Evolutionary conservation across 176 grass and related monocot species (phyloP), one percentile per base, ranked within the genome.

Genomic region (Leersia perrieri): DNA sequence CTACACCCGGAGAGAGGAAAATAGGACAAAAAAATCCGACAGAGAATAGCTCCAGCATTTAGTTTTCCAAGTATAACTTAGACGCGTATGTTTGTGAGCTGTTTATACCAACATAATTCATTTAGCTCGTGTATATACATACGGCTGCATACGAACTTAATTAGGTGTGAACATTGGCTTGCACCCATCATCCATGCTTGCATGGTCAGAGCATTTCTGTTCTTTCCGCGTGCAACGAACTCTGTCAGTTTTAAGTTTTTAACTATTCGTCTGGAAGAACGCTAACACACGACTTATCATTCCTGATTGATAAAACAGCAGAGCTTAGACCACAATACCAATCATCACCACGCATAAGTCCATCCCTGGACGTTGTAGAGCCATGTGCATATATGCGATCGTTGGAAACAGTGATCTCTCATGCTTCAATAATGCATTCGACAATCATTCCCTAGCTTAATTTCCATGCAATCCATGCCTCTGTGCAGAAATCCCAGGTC

Each of bases 331-430:
- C 11, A 36, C 12, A 30, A 12, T 31, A 51, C 34, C 30, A 51
- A 74, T 66, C 60, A 74, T 74, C 28, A n/a, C 18, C 26, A 36
- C 30, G 49, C 20, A 20, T 22, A 63, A 72, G 68, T 82, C 68
- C 72, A 45, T 63, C 7, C 33, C 5, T 10, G 36, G 44, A 32
- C 61, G 81, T 41, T 65, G 11, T 30, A 9, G 30, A 9, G 30
- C 58, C 80, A 82, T 82, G 80, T 74, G 69, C 80, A 53, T n/a
- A n/a, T n/a, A n/a, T 36, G 7, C 41, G 61, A 66, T 82, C 60
- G 16, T 75, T 83, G 11, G 60, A 53, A 53, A 75, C 33, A 30
- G 5, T 8, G 31, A 15, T 66, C 2, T 66, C 2, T 3, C 60
- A 49, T 44, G 22, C 45, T 47, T 25, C 18, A 18, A 72, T 33